Percentiles rank a stretch among this genome's conserved stretches.
Conservation (phyloP, 805 yeast species). For the Blastobotrys terrestris region DNA sequence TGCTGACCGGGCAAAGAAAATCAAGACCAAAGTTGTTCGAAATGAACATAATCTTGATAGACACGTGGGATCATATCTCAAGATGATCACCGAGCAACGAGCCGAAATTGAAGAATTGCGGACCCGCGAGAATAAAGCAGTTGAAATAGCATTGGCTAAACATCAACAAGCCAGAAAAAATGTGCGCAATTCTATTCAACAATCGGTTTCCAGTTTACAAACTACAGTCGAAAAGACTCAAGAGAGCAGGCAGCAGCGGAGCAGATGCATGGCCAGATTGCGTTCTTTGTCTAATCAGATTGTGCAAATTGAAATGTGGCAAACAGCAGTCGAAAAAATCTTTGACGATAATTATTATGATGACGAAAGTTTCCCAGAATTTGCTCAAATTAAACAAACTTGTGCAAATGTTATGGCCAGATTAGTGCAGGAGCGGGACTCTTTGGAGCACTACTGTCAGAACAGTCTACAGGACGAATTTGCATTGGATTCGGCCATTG, state of each 20-base stretch:
- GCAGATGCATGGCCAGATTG: constrained; percentile 9
- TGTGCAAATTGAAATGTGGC: constrained; percentile 8
- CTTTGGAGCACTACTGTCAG: constrained; percentile 4
- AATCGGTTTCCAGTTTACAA: constrained; percentile 14
- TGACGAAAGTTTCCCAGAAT: background rate
- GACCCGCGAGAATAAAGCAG: constrained; percentile 30
- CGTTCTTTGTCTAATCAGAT: constrained; percentile 5
- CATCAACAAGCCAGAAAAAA: constrained; percentile 5
- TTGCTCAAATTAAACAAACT: background rate
- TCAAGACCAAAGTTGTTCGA: constrained; percentile 70
- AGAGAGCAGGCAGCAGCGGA: constrained; percentile 6
- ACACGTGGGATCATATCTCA: constrained; percentile 78
- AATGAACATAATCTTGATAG: constrained; percentile 72
- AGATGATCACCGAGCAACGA: constrained; percentile 77
- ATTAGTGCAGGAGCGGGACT: constrained; percentile 10
- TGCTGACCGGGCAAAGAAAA: constrained; percentile 87
- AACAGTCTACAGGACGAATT: constrained; percentile 7
- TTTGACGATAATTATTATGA: background rate
- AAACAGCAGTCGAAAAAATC: constrained; percentile 1
- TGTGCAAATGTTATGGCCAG: background rate
- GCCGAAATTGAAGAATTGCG: constrained; percentile 66
- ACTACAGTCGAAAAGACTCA: constrained; percentile 9
- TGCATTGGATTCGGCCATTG: constrained; percentile 9
- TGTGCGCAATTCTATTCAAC: constrained; percentile 12
- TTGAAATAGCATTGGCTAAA: constrained; percentile 15